phyloP scores from a whole-genome alignment of 2,329 filamentous ascomycete species.

The Aspergillus ruber region DNA sequence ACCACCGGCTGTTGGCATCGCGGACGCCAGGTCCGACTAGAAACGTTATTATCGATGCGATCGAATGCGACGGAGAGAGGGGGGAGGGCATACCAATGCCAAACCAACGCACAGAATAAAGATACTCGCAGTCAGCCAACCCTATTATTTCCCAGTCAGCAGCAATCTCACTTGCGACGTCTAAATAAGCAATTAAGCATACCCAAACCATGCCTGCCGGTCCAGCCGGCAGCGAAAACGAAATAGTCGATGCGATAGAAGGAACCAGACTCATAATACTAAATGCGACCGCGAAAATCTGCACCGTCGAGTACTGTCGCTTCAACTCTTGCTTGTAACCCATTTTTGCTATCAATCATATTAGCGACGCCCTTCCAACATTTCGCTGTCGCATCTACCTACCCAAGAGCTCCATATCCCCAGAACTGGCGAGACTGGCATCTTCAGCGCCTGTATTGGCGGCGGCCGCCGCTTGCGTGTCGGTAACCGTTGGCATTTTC shows the following conservation, averaged over 20 bases:
- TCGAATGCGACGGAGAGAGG: background rate
- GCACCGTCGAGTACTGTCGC: slow-evolving; percentile 56
- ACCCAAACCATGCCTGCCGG: slow-evolving; percentile 58
- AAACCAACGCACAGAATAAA: slow-evolving; percentile 56
- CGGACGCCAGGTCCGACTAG: slow-evolving; percentile 45
- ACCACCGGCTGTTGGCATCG: slow-evolving; percentile 55
- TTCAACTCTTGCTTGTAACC: slow-evolving; percentile 56
- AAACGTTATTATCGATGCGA: background rate
- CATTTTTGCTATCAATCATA: slow-evolving; percentile 22
- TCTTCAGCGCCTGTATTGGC: slow-evolving; percentile 7
- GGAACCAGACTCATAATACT: slow-evolving; percentile 57
- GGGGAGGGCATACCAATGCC: slow-evolving; percentile 44
- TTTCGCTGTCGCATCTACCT: background rate
- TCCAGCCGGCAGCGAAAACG: slow-evolving; percentile 55
- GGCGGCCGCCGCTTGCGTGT: slow-evolving; percentile 2
- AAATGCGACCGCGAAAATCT: slow-evolving; percentile 56
- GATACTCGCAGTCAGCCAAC: slow-evolving; percentile 52
- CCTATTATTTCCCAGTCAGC: slow-evolving; percentile 20
- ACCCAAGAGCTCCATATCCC: slow-evolving; percentile 23
- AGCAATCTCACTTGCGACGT: background rate
- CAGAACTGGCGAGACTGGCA: slow-evolving; percentile 11
- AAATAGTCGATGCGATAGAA: slow-evolving; percentile 54
- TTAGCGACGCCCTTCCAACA: slow-evolving; percentile 1
- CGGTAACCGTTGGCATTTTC: background rate
- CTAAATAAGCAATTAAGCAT: slow-evolving; percentile 10